Evolutionary conservation across 1,139 yeast species (phyloP).

Genomic region (Ogataea hybrid): DNA sequence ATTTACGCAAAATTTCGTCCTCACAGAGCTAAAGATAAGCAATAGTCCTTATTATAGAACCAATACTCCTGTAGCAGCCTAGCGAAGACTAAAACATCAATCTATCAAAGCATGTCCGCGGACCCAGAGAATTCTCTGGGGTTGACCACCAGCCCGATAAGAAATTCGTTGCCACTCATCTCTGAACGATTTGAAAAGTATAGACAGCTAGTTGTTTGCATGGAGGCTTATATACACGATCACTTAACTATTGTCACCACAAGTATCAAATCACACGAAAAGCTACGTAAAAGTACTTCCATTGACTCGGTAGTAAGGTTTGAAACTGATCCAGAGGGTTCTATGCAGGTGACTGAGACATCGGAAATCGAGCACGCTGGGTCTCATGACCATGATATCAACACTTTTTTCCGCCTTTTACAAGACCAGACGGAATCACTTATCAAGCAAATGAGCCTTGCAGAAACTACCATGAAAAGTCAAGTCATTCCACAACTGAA

Average conservation of each 20-base stretch:
- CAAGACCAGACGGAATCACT: slow-evolving; percentile 22
- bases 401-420: slow-evolving; percentile 27
- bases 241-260: slow-evolving; percentile 23
- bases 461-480: slow-evolving; percentile 24
- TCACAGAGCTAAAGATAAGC: too few species aligned
- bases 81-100: neutral
- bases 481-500: slow-evolving; percentile 31
- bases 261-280: slow-evolving; percentile 26
- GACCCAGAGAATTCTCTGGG: neutral
- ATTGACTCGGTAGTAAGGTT: slow-evolving; percentile 18
- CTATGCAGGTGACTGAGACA: slow-evolving; percentile 29
- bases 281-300: slow-evolving; percentile 22
- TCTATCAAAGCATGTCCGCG: neutral
- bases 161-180: slow-evolving; percentile 16
- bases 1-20: too few species aligned
- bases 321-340: slow-evolving; percentile 26
- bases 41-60: neutral
- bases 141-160: neutral
- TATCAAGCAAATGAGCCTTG: slow-evolving; percentile 18
- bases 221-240: slow-evolving; percentile 26
- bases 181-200: slow-evolving; percentile 33
- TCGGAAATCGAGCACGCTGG: slow-evolving; percentile 8
- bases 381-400: slow-evolving; percentile 10
- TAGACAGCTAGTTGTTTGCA: slow-evolving; percentile 25
- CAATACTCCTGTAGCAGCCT: neutral